Conservation (phyloP, 139 green algal species). For the Volvox reticuliferus region DNA sequence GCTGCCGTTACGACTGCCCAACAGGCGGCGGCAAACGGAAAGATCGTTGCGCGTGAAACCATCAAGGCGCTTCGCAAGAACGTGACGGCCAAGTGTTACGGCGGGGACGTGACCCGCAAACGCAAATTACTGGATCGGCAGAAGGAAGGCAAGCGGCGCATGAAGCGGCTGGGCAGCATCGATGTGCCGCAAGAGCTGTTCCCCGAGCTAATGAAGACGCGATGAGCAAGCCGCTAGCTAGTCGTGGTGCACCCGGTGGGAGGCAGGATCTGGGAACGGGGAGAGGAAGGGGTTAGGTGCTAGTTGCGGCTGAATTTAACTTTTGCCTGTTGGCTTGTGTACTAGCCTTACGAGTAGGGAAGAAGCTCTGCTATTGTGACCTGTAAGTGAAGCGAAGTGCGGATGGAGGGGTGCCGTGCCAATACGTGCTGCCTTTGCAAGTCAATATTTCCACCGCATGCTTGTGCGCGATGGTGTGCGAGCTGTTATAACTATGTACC, state of each 20-base stretch:
- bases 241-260: background rate
- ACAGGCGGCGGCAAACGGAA: constrained; percentile 80
- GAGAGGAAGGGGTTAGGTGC: background rate
- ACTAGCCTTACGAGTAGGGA: too few species aligned
- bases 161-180: constrained; percentile 82
- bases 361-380: too few species aligned
- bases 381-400: too few species aligned
- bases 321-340: too few species aligned
- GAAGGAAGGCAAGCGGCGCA: constrained; percentile 89
- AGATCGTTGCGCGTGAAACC: constrained; percentile 85
- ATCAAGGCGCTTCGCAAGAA: constrained; percentile 83
- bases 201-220: constrained; percentile 69
- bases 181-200: constrained; percentile 76
- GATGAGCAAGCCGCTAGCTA: background rate
- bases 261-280: background rate
- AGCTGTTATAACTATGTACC: too few species aligned
- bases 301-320: background rate
- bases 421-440: too few species aligned
- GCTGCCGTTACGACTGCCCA: background rate
- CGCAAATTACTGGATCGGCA: constrained; percentile 91
- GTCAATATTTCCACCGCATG: too few species aligned
- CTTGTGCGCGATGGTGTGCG: too few species aligned
- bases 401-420: too few species aligned
- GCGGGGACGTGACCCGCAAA: constrained; percentile 87
- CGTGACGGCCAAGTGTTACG: constrained; percentile 80